phyloP scores from a whole-genome alignment of 768 basidiomycete species.

The Hygrophorus russula region DNA sequence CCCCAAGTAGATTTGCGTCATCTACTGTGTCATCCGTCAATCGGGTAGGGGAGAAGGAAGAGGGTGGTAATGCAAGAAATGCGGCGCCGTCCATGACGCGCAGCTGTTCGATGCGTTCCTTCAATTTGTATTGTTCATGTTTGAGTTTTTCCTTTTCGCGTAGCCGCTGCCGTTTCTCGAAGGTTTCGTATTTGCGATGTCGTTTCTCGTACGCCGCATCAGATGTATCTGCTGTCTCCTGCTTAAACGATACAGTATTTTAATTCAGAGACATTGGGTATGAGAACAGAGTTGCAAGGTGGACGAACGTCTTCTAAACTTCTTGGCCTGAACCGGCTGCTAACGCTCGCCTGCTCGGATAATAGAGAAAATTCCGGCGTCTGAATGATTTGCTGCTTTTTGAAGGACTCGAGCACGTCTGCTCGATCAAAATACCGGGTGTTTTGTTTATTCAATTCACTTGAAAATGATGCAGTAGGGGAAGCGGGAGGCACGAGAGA shows the following conservation, averaged over 20 bases:
- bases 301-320: slow-evolving; percentile 57
- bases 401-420: slow-evolving; percentile 61
- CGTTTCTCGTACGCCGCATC: slow-evolving; percentile 74
- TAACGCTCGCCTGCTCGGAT: slow-evolving; percentile 40
- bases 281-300: slow-evolving; percentile 5
- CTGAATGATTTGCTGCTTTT: slow-evolving; percentile 62
- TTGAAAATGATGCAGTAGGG: slow-evolving; percentile 19
- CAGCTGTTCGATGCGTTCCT: slow-evolving; percentile 80
- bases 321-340: slow-evolving; percentile 62
- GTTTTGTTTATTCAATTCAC: slow-evolving; percentile 46
- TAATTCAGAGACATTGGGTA: slow-evolving; percentile 7
- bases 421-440: slow-evolving; percentile 72
- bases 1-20: slow-evolving; percentile 17
- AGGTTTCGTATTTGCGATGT: slow-evolving; percentile 78
- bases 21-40: slow-evolving; percentile 17
- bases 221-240: slow-evolving; percentile 59
- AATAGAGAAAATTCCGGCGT: slow-evolving; percentile 58
- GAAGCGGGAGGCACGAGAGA: slow-evolving; percentile 34
- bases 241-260: slow-evolving; percentile 2
- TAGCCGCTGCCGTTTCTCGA: slow-evolving; percentile 75
- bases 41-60: slow-evolving; percentile 36
- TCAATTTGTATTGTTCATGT: slow-evolving; percentile 86
- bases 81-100: slow-evolving; percentile 59
- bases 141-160: slow-evolving; percentile 89
- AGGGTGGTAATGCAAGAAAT: slow-evolving; percentile 52